Evolutionary conservation across 805 yeast genomes (phyloP).

Genomic region (Candida ascalaphidarum): DNA sequence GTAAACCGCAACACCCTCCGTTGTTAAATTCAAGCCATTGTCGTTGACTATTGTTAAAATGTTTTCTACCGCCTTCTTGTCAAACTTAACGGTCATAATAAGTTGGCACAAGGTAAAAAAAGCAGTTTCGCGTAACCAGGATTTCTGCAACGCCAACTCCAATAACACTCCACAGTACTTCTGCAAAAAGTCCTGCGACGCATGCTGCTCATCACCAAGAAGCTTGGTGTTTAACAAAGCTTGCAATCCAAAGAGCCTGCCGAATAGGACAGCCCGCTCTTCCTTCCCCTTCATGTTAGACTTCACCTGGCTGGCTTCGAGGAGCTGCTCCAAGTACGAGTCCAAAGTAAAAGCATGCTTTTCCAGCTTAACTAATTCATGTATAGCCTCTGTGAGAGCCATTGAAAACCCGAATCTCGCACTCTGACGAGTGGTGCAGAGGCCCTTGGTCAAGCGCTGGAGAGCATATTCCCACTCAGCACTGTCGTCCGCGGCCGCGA

Average conservation of each 20-base stretch:
- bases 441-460: conserved; percentile 69
- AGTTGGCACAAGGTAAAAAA: conserved; percentile 62
- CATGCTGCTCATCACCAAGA: conserved; percentile 10
- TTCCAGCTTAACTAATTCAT: conserved; percentile 21
- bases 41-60: conserved; percentile 40
- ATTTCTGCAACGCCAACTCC: conserved; percentile 53
- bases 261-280: conserved; percentile 72
- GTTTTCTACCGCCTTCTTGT: conserved; percentile 11
- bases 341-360: conserved; percentile 24
- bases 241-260: conserved; percentile 78
- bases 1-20: conserved; percentile 76
- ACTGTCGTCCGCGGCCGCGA: conserved; percentile 30
- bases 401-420: conserved; percentile 85
- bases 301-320: conserved; percentile 22
- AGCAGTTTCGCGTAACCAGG: conserved; percentile 83
- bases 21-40: conserved; percentile 50
- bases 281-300: conserved; percentile 64
- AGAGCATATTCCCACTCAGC: conserved; percentile 79
- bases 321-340: conserved; percentile 29
- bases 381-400: conserved; percentile 66
- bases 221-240: conserved; percentile 45
- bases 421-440: conserved; percentile 72
- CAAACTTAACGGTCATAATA: conserved; percentile 6
- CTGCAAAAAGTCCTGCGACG: conserved; percentile 18
- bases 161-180: conserved; percentile 40